Evolutionary conservation across 495 filamentous ascomycete genomes (phyloP).

Genomic region (Aspergillus biplanus): DNA sequence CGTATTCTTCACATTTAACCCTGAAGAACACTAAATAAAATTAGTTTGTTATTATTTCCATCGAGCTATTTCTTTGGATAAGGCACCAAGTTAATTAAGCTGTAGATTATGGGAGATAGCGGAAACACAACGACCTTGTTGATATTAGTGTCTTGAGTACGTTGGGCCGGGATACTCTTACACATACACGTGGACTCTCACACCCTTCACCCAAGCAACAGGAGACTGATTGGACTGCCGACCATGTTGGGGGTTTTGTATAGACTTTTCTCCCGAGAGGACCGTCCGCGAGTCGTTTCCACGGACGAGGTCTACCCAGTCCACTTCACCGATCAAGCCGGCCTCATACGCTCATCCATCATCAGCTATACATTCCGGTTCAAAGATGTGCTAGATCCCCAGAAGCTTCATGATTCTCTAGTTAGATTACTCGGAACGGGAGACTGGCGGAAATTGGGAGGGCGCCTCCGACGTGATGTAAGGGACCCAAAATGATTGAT

Average conservation of each 20-base stretch:
- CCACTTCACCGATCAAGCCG: neutral
- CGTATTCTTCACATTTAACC: neutral
- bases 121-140: no score
- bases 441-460: conserved; percentile 10
- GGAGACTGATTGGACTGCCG: no score
- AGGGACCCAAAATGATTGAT: neutral
- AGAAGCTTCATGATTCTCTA: conserved; percentile 4
- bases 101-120: neutral
- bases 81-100: neutral
- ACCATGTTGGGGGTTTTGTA: neutral
- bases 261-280: neutral
- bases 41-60: neutral
- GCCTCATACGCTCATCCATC: neutral
- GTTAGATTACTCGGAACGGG: neutral
- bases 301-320: conserved; percentile 1
- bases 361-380: neutral
- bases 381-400: conserved; percentile 5
- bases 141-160: no score
- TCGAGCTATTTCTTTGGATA: neutral
- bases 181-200: no score
- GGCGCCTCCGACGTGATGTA: neutral
- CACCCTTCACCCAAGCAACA: no score
- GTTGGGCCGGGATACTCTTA: no score
- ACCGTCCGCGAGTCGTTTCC: neutral
- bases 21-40: neutral